phyloP scores from a whole-genome alignment of 140 eudicot genomes.

The Flaveria floridana region DNA sequence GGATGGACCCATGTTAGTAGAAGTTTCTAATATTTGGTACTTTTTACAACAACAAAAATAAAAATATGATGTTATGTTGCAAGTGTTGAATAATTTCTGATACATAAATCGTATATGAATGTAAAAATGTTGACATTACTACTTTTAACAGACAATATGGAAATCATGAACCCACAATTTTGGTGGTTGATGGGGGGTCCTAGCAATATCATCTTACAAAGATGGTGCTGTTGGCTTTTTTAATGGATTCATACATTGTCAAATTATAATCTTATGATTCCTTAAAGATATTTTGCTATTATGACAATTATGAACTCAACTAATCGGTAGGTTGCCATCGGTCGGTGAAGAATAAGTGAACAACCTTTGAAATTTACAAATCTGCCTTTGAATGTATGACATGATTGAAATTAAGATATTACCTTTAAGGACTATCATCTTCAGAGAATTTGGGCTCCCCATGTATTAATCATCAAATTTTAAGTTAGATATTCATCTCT shows the following conservation, averaged over 20 bases:
- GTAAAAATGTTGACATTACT: conserved; percentile 20
- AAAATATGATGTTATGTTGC: not conserved
- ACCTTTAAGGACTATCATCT: conserved; percentile 41
- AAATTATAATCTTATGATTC: conserved; percentile 35
- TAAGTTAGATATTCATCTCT: conserved; percentile 29
- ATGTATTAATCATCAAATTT: conserved; percentile 13
- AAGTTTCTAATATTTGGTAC: not conserved
- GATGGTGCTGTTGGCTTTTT: conserved; percentile 29
- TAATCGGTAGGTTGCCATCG: conserved; percentile 20
- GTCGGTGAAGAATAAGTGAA: conserved; percentile 21
- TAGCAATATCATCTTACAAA: conserved; percentile 31
- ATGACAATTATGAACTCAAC: conserved; percentile 28
- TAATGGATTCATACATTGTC: conserved; percentile 24
- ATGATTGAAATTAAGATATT: conserved; percentile 15
- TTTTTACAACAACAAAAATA: not conserved
- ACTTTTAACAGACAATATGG: conserved; percentile 27
- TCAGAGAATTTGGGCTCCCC: conserved; percentile 30
- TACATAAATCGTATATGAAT: conserved; percentile 10
- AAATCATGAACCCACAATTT: conserved; percentile 34
- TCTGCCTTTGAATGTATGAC: not conserved
- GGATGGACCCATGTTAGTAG: conserved; percentile 10
- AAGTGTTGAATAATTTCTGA: conserved; percentile 8
- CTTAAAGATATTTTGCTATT: conserved; percentile 34
- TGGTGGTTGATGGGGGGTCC: conserved; percentile 33
- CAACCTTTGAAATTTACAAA: not conserved